Percentiles rank a stretch among this genome's conserved stretches.
Evolutionary conservation across 345 rosid species (phyloP).

Genomic region (Kernera saxatilis): DNA sequence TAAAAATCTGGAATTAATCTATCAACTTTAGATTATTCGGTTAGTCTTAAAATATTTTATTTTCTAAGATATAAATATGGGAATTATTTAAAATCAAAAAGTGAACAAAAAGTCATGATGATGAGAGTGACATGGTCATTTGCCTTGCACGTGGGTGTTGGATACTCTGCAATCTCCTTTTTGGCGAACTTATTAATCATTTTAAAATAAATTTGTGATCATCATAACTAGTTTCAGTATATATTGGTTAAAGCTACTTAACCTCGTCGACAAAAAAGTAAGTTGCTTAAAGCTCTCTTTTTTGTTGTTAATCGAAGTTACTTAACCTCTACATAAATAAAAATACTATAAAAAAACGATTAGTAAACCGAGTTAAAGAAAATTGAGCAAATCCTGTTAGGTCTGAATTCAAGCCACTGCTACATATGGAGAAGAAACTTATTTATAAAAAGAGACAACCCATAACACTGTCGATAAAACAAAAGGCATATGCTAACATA

Average conservation of each 20-base stretch:
- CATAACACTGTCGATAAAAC: background rate
- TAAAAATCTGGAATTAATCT: background rate
- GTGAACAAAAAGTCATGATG: constrained; percentile 25
- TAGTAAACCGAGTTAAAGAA: background rate
- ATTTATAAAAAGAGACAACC: background rate
- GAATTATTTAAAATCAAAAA: background rate
- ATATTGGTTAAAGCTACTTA: background rate
- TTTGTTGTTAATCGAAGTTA: background rate
- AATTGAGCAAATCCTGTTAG: too few relatives aligned
- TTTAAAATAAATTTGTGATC: background rate
- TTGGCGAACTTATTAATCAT: constrained; percentile 19
- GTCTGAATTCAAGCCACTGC: too few relatives aligned
- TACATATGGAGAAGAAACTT: too few relatives aligned
- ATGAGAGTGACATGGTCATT: constrained; percentile 32
- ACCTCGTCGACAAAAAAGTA: background rate
- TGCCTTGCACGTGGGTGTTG: constrained; percentile 34
- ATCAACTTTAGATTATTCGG: background rate
- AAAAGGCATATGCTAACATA: background rate
- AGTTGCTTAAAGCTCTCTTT: background rate
- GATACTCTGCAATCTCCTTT: constrained; percentile 29
- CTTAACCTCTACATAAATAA: too few relatives aligned
- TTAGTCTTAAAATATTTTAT: background rate
- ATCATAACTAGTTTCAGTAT: background rate
- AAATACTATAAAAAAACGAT: background rate
- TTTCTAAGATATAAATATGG: background rate